Conservation (phyloP, 805 yeast genomes). For the Ogataea pignaliae region DNA sequence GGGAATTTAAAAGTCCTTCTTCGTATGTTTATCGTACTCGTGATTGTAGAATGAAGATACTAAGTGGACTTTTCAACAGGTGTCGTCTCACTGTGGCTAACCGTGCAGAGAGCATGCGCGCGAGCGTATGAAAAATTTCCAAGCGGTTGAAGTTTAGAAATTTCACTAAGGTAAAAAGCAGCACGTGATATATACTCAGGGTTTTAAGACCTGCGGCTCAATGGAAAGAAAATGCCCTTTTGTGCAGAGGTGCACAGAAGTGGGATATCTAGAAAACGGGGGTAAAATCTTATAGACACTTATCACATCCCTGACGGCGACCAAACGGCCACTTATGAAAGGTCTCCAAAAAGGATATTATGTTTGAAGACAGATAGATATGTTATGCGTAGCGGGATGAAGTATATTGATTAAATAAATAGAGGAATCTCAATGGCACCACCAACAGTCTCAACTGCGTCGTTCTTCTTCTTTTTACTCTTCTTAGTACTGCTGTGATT, state of each 20-base stretch:
- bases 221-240: not conserved
- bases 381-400: too few relatives aligned
- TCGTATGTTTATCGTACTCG: too few relatives aligned
- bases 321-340: too few relatives aligned
- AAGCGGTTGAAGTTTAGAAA: not conserved
- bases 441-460: slow-evolving; percentile 33
- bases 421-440: slow-evolving; percentile 44
- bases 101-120: not conserved
- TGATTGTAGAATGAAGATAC: too few relatives aligned
- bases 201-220: slow-evolving; percentile 4
- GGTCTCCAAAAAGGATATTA: too few relatives aligned
- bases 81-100: too few relatives aligned
- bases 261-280: too few relatives aligned
- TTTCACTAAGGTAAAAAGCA: too few relatives aligned
- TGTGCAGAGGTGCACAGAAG: not conserved
- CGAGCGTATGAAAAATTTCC: too few relatives aligned
- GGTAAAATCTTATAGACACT: too few relatives aligned
- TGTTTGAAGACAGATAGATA: too few relatives aligned
- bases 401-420: slow-evolving; percentile 26
- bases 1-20: not conserved
- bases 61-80: not conserved
- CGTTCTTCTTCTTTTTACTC: slow-evolving; percentile 14
- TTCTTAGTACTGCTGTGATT: slow-evolving; percentile 3
- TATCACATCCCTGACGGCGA: too few relatives aligned
- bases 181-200: slow-evolving; percentile 14